Evolutionary conservation across 139 green algal genomes (phyloP).

Genomic region (Pleodorina starrii): DNA sequence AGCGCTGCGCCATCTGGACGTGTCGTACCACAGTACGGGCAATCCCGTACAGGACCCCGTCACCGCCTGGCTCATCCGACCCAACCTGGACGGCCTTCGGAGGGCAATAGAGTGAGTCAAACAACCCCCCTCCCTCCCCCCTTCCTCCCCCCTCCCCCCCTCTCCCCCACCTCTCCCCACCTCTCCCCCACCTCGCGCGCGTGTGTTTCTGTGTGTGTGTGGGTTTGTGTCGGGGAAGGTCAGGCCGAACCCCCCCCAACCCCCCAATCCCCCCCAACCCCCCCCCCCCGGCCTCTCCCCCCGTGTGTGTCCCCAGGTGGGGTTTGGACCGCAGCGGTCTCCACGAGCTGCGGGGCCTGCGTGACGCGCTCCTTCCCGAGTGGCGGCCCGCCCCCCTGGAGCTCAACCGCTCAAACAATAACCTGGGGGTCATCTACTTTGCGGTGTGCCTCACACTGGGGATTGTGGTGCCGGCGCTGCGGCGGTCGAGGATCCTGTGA

Average conservation of each 20-base stretch:
- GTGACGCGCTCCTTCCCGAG: conserved; percentile 53
- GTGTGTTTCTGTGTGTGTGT: too few relatives aligned
- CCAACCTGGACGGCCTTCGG: neutral
- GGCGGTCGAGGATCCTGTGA: conserved; percentile 50
- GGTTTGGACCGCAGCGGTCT: conserved; percentile 44
- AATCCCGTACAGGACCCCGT: conserved; percentile 2
- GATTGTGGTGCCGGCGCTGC: conserved; percentile 65
- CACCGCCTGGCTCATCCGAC: conserved; percentile 29
- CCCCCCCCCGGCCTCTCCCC: too few relatives aligned
- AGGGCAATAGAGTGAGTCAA: conserved; percentile 8
- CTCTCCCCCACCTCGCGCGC: too few relatives aligned
- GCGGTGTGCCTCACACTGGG: conserved; percentile 69
- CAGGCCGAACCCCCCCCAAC: too few relatives aligned
- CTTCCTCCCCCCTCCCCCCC: too few relatives aligned
- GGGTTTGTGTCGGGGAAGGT: neutral
- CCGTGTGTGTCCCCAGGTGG: neutral
- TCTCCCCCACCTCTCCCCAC: too few relatives aligned
- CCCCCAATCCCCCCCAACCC: too few relatives aligned
- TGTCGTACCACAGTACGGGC: conserved; percentile 76
- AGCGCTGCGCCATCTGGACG: conserved; percentile 71
- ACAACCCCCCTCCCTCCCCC: too few relatives aligned
- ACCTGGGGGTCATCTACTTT: conserved; percentile 69
- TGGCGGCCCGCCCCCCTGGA: neutral
- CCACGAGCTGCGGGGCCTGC: conserved; percentile 43
- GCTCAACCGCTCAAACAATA: conserved; percentile 44